Conservation (phyloP, 1,139 yeast genomes). For the Nadsonia starkeyi-henricii region DNA sequence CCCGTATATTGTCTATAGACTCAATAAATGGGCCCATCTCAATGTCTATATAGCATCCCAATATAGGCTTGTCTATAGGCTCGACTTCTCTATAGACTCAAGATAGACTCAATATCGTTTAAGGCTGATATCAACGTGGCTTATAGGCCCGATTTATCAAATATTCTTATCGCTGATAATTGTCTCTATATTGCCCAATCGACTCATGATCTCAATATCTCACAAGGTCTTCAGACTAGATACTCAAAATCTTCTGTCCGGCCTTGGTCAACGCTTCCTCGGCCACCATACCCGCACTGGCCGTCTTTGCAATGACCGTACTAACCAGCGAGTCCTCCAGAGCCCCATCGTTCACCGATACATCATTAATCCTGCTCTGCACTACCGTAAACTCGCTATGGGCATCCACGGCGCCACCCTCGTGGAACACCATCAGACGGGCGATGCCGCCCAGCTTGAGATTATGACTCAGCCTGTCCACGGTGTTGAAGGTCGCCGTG, state of each 20-base stretch:
- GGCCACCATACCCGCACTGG: neutral
- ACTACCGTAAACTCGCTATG: neutral
- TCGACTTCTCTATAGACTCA: no score
- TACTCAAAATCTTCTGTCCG: neutral
- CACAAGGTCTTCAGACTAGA: no score
- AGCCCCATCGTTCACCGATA: neutral
- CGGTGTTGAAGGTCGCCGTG: constrained; percentile 4
- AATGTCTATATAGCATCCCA: no score
- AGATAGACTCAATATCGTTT: no score
- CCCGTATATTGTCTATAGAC: no score
- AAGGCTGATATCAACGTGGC: no score
- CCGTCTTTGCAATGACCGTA: constrained; percentile 2
- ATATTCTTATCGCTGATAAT: neutral
- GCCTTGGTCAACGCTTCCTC: neutral
- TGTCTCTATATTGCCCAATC: no score
- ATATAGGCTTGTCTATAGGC: no score
- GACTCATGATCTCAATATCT: neutral
- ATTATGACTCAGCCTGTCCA: constrained; percentile 4
- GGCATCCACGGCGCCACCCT: neutral
- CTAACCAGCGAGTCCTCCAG: constrained; percentile 3
- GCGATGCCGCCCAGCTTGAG: constrained; percentile 5
- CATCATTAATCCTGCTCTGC: neutral
- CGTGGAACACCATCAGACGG: constrained; percentile 4
- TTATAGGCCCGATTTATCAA: no score
- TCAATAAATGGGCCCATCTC: no score